Conservation (phyloP, 371 early-diverging fungal species). For the Mucor saturninus region DNA sequence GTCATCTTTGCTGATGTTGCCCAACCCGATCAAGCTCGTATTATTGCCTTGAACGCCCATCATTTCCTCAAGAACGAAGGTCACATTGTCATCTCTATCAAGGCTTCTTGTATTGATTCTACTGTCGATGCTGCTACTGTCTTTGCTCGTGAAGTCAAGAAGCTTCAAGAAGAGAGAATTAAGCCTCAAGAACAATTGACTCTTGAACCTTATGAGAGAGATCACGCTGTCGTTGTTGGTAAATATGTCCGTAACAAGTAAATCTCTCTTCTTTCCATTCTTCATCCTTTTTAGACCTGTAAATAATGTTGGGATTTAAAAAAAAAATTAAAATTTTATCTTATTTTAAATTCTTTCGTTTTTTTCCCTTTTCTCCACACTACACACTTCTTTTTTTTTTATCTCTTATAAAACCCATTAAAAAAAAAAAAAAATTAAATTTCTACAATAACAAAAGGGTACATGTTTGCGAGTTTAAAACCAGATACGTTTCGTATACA, state of each 20-base stretch:
- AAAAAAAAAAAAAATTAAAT: background rate
- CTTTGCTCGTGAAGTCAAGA: conserved; percentile 99
- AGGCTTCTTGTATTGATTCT: conserved; percentile 99
- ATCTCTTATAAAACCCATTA: conserved; percentile 11
- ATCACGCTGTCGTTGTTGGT: conserved; percentile 99
- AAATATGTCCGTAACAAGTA: conserved; percentile 77
- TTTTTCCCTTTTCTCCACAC: conserved; percentile 4
- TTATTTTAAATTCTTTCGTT: conserved; percentile 7
- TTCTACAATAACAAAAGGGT: no score
- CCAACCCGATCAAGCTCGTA: conserved; percentile 99
- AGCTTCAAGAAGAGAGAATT: conserved; percentile 97
- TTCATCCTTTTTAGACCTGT: conserved; percentile 12
- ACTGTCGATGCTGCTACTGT: conserved; percentile 97
- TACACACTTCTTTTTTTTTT: background rate
- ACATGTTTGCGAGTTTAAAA: conserved; percentile 5
- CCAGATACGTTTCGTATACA: conserved; percentile 37
- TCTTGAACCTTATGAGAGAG: conserved; percentile 99
- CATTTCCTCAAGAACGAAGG: conserved; percentile 99
- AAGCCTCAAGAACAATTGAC: conserved; percentile 99
- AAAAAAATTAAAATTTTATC: conserved; percentile 9
- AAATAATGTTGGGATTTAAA: conserved; percentile 16
- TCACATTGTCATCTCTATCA: conserved; percentile 99
- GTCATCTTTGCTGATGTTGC: conserved; percentile 99
- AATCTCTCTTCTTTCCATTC: conserved; percentile 13
- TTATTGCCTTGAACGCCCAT: conserved; percentile 98